Evolutionary conservation across 2,329 filamentous ascomycete genomes (phyloP), one percentile per base, ranked within the genome.

Genomic region (Diaporthe velutina): DNA sequence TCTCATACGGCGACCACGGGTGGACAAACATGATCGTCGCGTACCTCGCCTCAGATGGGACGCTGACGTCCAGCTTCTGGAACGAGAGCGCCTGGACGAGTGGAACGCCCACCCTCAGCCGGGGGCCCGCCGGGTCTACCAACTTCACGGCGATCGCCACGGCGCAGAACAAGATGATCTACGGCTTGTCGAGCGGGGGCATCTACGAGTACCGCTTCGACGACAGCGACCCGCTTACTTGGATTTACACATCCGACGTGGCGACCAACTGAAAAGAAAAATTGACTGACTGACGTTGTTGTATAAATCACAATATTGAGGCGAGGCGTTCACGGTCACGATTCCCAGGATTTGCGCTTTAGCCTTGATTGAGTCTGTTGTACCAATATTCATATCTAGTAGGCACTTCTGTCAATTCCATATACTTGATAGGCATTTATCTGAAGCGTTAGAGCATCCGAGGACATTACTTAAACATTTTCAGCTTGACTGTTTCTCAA

Each of bases 281-380:
- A 42, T 13, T 54, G 52, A 61, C 58, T 64, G 38, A 45, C 35
- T n/a, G n/a, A n/a, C n/a, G n/a, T n/a, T n/a, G 58, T 64, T 67
- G 48, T 54, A 54, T 68, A 54, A 52, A 54, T 68, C 48, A 40
- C 64, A 68, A 54, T 40, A 54, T 40, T 54, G 48, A 54, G 64
- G 64, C 42, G n/a, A 67, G 58, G 50, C 35, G 45, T 67, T 64
- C 33, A 73, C 38, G 60, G 71, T 73, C 25, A 42, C 33, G 58
- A 68, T 68, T 68, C 64, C 64, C 64, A 68, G 64, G 64, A 38
- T 68, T 66, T 68, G 64, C 33, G 64, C 33, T 68, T 68, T 28
- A 22, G 48, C 48, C n/a, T 54, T 67, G 48, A 54, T 54, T 68
- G 33, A 40, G 15, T 40, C 25, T 55, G 19, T 54, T 73, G 60